Percentiles rank a stretch among this genome's conserved stretches.
phyloP scores from a whole-genome alignment of 495 filamentous ascomycete genomes.

The Immersiella caudata region DNA sequence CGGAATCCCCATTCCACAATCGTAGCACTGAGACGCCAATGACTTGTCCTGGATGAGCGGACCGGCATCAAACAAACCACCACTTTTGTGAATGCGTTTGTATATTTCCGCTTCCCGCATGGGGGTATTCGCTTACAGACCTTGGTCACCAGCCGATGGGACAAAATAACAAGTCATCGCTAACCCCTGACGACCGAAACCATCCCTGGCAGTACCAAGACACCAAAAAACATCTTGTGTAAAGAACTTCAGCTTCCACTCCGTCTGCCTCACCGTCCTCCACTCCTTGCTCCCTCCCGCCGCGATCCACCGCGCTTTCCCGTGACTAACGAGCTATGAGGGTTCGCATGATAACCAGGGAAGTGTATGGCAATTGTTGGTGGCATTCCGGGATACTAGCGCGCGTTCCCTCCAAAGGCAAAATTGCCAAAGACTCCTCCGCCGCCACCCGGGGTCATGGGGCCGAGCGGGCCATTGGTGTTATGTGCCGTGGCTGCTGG shows the following conservation, averaged over 20 bases:
- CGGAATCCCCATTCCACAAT: no score
- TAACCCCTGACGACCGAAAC: not conserved
- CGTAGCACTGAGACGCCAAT: no score
- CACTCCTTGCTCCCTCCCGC: not conserved
- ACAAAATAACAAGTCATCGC: constrained; percentile 9
- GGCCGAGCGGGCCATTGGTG: constrained; percentile 57
- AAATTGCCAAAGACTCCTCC: constrained; percentile 65
- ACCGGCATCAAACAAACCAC: no score
- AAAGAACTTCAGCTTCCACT: not conserved
- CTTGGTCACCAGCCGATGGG: not conserved
- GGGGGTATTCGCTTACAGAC: not conserved
- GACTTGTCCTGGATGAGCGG: no score
- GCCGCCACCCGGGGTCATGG: constrained; percentile 70
- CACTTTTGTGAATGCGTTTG: not conserved
- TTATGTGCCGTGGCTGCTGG: constrained; percentile 61
- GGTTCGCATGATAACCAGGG: no score
- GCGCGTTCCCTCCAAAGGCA: constrained; percentile 45
- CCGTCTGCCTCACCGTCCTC: not conserved
- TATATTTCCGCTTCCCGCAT: not conserved
- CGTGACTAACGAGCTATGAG: no score
- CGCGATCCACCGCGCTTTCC: no score
- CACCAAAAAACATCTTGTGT: not conserved
- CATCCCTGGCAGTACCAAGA: not conserved
- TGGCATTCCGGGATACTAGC: constrained; percentile 6
- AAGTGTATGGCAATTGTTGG: no score